Evolutionary conservation across 371 early-diverging fungal genomes (phyloP).

Genomic region (Amoeboradix gromovi): DNA sequence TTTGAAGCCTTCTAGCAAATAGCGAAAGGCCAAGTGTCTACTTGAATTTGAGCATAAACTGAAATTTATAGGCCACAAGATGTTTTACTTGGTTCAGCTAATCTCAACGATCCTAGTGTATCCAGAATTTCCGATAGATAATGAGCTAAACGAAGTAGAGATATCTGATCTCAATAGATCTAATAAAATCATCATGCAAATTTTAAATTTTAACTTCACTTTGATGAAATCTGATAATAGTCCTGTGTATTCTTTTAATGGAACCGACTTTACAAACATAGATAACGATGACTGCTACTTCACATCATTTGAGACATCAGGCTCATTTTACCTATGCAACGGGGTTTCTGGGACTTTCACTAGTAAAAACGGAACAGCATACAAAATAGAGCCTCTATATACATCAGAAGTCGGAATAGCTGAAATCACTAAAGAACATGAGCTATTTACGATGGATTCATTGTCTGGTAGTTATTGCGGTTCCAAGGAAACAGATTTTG

Average conservation of each 20-base stretch:
- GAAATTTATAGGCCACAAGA: too few relatives aligned
- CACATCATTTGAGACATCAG: not conserved
- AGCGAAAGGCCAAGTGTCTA: too few relatives aligned
- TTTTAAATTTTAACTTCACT: not conserved
- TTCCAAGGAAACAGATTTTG: not conserved
- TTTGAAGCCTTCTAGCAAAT: too few relatives aligned
- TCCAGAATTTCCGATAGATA: too few relatives aligned
- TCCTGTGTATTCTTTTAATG: not conserved
- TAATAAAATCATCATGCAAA: not conserved
- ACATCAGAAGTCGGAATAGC: not conserved
- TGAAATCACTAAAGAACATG: not conserved
- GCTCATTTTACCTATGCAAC: not conserved
- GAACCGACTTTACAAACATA: not conserved
- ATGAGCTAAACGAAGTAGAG: too few relatives aligned
- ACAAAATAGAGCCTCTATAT: not conserved
- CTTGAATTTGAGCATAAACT: too few relatives aligned
- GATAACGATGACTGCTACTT: not conserved
- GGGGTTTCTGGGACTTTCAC: not conserved
- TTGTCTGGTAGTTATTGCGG: not conserved
- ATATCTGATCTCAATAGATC: not conserved
- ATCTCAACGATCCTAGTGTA: too few relatives aligned
- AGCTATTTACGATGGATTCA: not conserved
- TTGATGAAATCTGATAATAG: not conserved
- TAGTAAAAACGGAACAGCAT: not conserved
- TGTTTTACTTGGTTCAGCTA: too few relatives aligned